Percentiles rank a stretch among this genome's conserved stretches.
These are phyloP conservation scores for Schizopora paradoxa DNA, from an alignment of 1,284 basidiomycete genomes.

Conservation along the genomic window DNA sequence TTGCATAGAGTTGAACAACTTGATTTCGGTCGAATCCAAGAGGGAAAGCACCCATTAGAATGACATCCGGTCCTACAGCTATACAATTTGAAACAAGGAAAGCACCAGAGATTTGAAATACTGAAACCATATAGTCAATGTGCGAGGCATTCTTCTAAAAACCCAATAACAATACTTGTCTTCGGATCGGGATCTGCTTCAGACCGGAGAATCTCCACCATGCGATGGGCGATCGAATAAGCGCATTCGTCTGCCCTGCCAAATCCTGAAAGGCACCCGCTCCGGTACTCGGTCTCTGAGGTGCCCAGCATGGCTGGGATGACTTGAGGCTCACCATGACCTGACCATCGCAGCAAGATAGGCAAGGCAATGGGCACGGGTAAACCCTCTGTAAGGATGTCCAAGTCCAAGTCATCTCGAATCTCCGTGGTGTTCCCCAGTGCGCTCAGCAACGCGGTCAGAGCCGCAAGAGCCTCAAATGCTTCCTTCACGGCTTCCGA, in stretches of 20 bases:
- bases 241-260: slow-evolving; percentile 71
- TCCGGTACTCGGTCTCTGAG: slow-evolving; percentile 56
- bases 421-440: slow-evolving; percentile 29
- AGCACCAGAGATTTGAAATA: background rate
- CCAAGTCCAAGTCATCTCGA: slow-evolving; percentile 37
- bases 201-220: slow-evolving; percentile 44
- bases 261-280: slow-evolving; percentile 64
- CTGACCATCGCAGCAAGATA: slow-evolving; percentile 47
- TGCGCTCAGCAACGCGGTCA: slow-evolving; percentile 53
- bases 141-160: slow-evolving; percentile 42
- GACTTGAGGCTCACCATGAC: slow-evolving; percentile 29
- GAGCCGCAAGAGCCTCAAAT: slow-evolving; percentile 52
- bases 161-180: slow-evolving; percentile 35
- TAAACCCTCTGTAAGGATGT: slow-evolving; percentile 49
- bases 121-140: slow-evolving; percentile 23
- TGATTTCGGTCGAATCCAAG: background rate
- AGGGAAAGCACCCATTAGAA: background rate
- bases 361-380: slow-evolving; percentile 67
- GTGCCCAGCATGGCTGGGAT: slow-evolving; percentile 54
- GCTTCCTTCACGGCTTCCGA: slow-evolving; percentile 75
- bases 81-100: background rate
- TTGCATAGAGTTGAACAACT: background rate
- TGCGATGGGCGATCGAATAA: slow-evolving; percentile 47
- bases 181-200: slow-evolving; percentile 29
- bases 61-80: background rate